Evolutionary conservation across 108 stramenopile species (phyloP).

Genomic region (Nannochloropsis granulata): DNA sequence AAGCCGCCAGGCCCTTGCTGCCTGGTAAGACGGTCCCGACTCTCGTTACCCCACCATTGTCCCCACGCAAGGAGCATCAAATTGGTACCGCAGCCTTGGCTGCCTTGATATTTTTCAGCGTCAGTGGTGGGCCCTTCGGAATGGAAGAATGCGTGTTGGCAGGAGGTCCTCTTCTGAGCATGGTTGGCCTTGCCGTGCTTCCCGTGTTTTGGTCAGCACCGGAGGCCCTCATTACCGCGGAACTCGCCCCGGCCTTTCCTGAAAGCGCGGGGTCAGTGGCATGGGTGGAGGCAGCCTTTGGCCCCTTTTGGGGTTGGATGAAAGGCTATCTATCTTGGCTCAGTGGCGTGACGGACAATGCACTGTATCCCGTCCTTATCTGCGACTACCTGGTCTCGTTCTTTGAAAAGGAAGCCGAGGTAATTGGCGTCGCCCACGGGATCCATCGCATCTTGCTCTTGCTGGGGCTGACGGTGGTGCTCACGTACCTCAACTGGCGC

Average conservation of each 20-base stretch:
- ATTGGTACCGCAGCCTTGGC: conserved; percentile 48
- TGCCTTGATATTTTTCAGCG: conserved; percentile 71
- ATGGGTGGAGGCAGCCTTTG: conserved; percentile 84
- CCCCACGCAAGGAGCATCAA: neutral
- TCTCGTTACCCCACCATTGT: neutral
- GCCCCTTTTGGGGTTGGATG: conserved; percentile 55
- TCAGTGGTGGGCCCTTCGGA: conserved; percentile 85
- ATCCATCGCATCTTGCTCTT: conserved; percentile 35
- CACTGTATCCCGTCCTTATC: conserved; percentile 63
- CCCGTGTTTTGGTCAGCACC: conserved; percentile 78
- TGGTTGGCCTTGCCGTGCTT: conserved; percentile 60
- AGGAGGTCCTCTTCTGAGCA: conserved; percentile 63
- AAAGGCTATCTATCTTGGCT: conserved; percentile 75
- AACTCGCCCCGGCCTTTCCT: conserved; percentile 68
- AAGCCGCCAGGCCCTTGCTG: neutral
- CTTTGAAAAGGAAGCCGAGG: conserved; percentile 19
- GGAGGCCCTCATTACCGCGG: conserved; percentile 78
- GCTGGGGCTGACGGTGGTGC: conserved; percentile 37
- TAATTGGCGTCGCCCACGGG: conserved; percentile 16
- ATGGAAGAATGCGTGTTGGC: conserved; percentile 66
- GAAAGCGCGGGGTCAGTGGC: conserved; percentile 70
- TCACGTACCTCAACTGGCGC: conserved; percentile 65
- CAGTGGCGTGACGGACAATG: conserved; percentile 64
- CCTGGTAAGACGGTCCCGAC: neutral
- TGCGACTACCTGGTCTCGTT: conserved; percentile 46